Conservation (phyloP, 352 stramenopile genomes). For the Peronospora tabacina region DNA sequence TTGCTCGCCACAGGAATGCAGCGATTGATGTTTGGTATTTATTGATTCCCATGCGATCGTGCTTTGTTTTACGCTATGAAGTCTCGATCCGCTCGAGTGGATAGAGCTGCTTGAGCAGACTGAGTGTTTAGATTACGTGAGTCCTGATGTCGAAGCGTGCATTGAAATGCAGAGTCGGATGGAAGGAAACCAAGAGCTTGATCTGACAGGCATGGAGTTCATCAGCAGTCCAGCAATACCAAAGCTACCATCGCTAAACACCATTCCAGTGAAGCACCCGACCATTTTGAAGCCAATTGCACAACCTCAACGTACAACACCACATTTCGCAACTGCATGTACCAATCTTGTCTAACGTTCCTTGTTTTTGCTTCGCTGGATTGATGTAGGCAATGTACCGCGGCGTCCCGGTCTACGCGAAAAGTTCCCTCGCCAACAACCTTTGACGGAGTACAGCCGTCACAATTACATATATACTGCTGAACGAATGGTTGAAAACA, state of each 20-base stretch:
- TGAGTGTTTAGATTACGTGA: constrained; percentile 53
- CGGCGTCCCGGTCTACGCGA: constrained; percentile 30
- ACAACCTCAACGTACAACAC: constrained; percentile 16
- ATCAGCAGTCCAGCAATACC: constrained; percentile 42
- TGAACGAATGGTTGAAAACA: constrained; percentile 10
- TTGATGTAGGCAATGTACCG: constrained; percentile 11
- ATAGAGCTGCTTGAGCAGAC: constrained; percentile 41
- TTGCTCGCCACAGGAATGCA: background rate
- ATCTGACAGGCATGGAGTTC: constrained; percentile 56
- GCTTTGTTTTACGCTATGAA: constrained; percentile 5
- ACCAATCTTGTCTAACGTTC: constrained; percentile 2
- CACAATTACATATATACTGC: constrained; percentile 13
- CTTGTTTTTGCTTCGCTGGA: background rate
- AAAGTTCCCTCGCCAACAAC: constrained; percentile 23
- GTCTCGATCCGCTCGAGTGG: constrained; percentile 38
- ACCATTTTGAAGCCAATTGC: constrained; percentile 12
- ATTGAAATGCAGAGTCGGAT: constrained; percentile 29
- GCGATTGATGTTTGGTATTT: background rate
- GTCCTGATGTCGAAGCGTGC: constrained; percentile 47
- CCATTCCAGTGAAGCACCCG: constrained; percentile 8
- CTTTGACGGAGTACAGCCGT: constrained; percentile 7
- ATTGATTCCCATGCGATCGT: background rate
- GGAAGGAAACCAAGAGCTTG: constrained; percentile 56
- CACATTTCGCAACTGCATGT: background rate
- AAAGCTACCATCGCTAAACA: constrained; percentile 19